These are phyloP conservation scores for Ganoderma boninense DNA, from an alignment of 1,284 basidiomycete genomes.

Conservation along the genomic window DNA sequence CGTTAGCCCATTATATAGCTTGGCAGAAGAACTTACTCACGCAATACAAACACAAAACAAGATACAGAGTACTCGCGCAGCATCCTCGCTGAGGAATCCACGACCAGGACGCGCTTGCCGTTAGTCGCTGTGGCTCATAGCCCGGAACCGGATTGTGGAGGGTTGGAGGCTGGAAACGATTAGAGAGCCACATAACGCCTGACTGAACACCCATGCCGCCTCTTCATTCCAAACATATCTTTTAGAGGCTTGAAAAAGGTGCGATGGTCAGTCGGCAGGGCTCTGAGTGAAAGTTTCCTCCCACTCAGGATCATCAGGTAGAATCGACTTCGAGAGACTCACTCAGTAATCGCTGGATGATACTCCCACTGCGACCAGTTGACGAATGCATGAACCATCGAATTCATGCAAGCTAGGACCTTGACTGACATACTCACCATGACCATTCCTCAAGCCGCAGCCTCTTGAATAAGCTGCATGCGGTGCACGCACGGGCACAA, in stretches of 20 bases:
- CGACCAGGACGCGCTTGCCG: neutral
- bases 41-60: neutral
- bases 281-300: neutral
- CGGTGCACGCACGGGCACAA: neutral
- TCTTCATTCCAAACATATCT: too few relatives aligned
- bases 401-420: too few relatives aligned
- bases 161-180: neutral
- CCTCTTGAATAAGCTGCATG: neutral
- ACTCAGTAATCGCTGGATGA: neutral
- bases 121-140: neutral
- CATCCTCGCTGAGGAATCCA: neutral
- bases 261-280: neutral
- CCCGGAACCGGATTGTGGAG: neutral
- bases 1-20: neutral
- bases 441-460: neutral
- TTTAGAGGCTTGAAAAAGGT: neutral
- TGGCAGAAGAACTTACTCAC: neutral
- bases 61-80: neutral
- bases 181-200: neutral
- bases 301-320: neutral
- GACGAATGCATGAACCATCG: neutral
- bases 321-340: neutral
- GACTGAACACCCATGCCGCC: neutral
- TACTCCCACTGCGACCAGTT: neutral
- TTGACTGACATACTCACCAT: neutral